A percentile compares a stretch with the other conserved stretches of the same genome.
Evolutionary conservation across 2,329 filamentous ascomycete species (phyloP).

Genomic region (Phaeoacremonium minimum): DNA sequence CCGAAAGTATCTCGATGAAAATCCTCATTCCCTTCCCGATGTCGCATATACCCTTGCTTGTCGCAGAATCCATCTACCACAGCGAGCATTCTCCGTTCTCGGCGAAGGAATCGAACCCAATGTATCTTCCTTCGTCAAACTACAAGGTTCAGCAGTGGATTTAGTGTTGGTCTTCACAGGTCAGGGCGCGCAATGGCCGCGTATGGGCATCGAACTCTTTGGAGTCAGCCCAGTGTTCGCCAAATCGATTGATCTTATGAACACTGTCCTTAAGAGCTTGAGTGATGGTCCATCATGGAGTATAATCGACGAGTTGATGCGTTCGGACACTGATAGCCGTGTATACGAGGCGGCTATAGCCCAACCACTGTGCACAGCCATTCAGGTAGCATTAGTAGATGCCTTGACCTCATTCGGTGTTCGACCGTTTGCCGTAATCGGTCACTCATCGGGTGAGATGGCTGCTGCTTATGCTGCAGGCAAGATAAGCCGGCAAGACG

Average conservation of each 20-base stretch:
- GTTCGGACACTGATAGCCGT: slow-evolving; percentile 3
- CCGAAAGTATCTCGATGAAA: slow-evolving; percentile 12
- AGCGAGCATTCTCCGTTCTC: too few relatives aligned
- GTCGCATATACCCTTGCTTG: slow-evolving; percentile 18
- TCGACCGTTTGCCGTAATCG: slow-evolving; percentile 15
- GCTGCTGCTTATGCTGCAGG: slow-evolving; percentile 8
- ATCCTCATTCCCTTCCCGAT: slow-evolving; percentile 8
- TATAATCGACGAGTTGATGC: slow-evolving; percentile 4
- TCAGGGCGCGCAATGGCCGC: slow-evolving; percentile 25
- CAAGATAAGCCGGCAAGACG: slow-evolving; percentile 8
- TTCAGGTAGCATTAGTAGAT: slow-evolving; percentile 32
- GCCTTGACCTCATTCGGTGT: slow-evolving; percentile 18
- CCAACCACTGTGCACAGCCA: slow-evolving; percentile 26
- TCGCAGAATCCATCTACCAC: slow-evolving; percentile 16
- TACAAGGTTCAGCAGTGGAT: too few relatives aligned
- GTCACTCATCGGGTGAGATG: slow-evolving; percentile 19
- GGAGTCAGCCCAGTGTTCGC: slow-evolving; percentile 16
- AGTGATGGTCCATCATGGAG: slow-evolving; percentile 6
- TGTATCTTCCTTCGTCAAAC: too few relatives aligned
- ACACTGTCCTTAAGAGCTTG: slow-evolving; percentile 1
- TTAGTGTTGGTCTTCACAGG: slow-evolving; percentile 21
- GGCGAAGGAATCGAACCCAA: too few relatives aligned
- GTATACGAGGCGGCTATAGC: slow-evolving; percentile 8
- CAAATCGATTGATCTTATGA: slow-evolving; percentile 1
- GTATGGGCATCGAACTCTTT: slow-evolving; percentile 25